These are phyloP conservation scores for Peronospora destructor DNA, from an alignment of 352 stramenopile species.

Conservation along the genomic window DNA sequence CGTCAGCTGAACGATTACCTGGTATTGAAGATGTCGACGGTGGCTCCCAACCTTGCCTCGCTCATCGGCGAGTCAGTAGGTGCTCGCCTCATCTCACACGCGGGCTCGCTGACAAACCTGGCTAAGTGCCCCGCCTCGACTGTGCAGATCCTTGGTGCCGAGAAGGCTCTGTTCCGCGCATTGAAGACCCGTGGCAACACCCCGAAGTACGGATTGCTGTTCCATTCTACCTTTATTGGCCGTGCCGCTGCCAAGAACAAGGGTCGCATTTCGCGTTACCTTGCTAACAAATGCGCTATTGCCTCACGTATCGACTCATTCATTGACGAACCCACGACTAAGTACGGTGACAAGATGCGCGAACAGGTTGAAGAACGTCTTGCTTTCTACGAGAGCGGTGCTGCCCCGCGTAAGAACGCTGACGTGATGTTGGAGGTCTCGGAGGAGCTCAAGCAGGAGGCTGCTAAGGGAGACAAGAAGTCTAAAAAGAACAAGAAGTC, in stretches of 20 bases:
- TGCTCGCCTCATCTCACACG: conserved; percentile 99
- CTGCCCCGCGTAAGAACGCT: conserved; percentile 96
- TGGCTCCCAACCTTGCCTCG: conserved; percentile 97
- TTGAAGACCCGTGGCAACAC: conserved; percentile 99
- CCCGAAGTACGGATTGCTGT: conserved; percentile 99
- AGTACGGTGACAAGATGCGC: conserved; percentile 98
- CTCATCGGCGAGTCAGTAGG: conserved; percentile 99
- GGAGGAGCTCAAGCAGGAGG: conserved; percentile 77
- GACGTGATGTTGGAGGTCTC: conserved; percentile 98
- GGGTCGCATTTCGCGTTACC: conserved; percentile 97
- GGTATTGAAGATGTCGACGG: conserved; percentile 95
- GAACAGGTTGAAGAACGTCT: conserved; percentile 99
- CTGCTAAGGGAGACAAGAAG: conserved; percentile 46
- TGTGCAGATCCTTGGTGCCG: conserved; percentile 99
- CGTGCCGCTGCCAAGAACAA: conserved; percentile 99
- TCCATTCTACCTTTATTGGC: conserved; percentile 99
- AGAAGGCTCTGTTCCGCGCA: conserved; percentile 99
- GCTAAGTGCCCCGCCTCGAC: conserved; percentile 99
- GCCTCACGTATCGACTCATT: conserved; percentile 99
- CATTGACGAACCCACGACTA: conserved; percentile 91
- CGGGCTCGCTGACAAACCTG: conserved; percentile 97
- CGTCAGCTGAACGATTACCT: conserved; percentile 93
- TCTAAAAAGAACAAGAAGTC: conserved; percentile 69
- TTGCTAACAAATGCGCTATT: conserved; percentile 99
- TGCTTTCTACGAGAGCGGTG: conserved; percentile 98